Percentiles rank a stretch among this genome's conserved stretches.
These are phyloP conservation scores for Mangifera indica DNA, from an alignment of 345 rosid genomes.

Conservation along the genomic window DNA sequence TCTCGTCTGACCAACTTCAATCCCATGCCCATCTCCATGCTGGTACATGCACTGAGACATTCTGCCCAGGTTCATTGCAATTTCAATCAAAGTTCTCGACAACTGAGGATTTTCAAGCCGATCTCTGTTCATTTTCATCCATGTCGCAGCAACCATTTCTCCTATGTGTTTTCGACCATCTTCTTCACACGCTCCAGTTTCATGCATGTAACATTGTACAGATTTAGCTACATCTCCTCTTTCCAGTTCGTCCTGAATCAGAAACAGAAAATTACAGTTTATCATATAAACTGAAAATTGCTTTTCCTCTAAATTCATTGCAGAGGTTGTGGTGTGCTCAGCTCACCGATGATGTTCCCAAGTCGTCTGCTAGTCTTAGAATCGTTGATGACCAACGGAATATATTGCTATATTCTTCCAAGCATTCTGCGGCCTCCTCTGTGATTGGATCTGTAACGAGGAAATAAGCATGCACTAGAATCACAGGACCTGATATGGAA, in stretches of 20 bases:
- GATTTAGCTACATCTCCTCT: too few relatives aligned
- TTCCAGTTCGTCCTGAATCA: too few relatives aligned
- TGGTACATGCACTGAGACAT: constrained; percentile 35
- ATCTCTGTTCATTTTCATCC: constrained; percentile 44
- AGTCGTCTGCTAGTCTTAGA: too few relatives aligned
- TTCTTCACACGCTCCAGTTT: constrained; percentile 29
- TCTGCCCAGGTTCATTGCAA: constrained; percentile 31
- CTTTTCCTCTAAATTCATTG: too few relatives aligned
- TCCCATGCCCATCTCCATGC: too few relatives aligned
- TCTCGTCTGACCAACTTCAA: too few relatives aligned
- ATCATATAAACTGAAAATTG: too few relatives aligned
- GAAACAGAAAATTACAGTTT: too few relatives aligned
- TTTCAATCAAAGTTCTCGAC: constrained; percentile 13
- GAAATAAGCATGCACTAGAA: constrained; percentile 26
- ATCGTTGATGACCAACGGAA: too few relatives aligned
- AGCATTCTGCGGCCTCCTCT: constrained; percentile 12
- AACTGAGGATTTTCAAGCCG: background rate
- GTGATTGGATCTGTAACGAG: constrained; percentile 20
- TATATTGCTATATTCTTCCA: constrained; percentile 14
- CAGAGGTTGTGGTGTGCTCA: too few relatives aligned
- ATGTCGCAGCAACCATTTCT: constrained; percentile 27
- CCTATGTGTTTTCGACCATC: constrained; percentile 22
- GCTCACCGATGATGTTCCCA: too few relatives aligned
- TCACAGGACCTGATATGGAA: constrained; percentile 27
- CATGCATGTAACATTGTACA: too few relatives aligned